Evolutionary conservation across 2,329 filamentous ascomycete genomes (phyloP).

Genomic region (Aspergillus udagawae): DNA sequence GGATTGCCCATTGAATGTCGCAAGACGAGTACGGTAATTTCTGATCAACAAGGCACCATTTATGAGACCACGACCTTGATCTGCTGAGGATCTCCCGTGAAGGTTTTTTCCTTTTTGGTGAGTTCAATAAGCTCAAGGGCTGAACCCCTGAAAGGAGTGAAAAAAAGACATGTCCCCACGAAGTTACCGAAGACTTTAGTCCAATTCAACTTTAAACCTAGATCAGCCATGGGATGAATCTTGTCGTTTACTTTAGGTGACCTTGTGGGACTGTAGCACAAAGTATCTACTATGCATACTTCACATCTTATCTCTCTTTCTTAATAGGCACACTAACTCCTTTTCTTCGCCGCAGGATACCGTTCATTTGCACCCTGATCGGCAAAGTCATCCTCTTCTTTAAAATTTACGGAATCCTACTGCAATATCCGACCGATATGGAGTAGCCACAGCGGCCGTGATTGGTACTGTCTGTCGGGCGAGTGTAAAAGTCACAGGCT

Average conservation of each 20-base stretch:
- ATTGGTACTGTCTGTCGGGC: background rate
- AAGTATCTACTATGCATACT: background rate
- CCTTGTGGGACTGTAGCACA: background rate
- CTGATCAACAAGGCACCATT: background rate
- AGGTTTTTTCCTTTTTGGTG: constrained; percentile 16
- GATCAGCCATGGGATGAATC: background rate
- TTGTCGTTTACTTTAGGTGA: background rate
- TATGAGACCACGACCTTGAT: constrained; percentile 18
- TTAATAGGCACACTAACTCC: background rate
- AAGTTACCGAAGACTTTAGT: constrained; percentile 22
- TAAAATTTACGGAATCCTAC: background rate
- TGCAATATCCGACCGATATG: background rate
- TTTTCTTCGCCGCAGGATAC: background rate
- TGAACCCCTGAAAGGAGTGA: constrained; percentile 17
- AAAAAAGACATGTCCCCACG: constrained; percentile 5
- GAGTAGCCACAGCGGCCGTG: background rate
- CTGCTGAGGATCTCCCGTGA: constrained; percentile 36
- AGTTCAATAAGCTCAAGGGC: constrained; percentile 15
- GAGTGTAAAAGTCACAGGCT: background rate
- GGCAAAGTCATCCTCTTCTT: background rate
- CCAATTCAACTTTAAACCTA: constrained; percentile 17
- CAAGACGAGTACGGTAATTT: background rate
- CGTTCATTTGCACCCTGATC: background rate
- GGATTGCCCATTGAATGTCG: background rate
- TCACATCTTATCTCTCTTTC: background rate